Conservation (phyloP, 768 basidiomycete species). For the Russula virescens region DNA sequence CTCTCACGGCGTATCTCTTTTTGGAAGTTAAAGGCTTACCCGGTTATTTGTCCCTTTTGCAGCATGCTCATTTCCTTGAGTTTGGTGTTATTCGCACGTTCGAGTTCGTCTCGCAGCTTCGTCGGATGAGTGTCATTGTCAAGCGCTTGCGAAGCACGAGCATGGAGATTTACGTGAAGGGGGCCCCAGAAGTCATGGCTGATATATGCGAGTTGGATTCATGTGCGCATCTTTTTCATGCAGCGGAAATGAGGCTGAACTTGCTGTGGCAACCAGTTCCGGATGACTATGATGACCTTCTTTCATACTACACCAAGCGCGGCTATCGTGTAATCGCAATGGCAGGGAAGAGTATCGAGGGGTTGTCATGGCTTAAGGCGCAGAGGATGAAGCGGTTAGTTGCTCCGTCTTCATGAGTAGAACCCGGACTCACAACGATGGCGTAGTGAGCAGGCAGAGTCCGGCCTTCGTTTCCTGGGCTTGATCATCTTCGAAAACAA, state of each 20-base stretch:
- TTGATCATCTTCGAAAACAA: slow-evolving; percentile 98
- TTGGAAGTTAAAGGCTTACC: slow-evolving; percentile 9
- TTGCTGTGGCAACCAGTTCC: slow-evolving; percentile 55
- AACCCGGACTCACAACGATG: slow-evolving; percentile 5
- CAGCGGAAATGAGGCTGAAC: neutral
- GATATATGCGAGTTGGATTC: slow-evolving; percentile 91
- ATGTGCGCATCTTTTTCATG: slow-evolving; percentile 49
- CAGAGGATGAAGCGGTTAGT: slow-evolving; percentile 88
- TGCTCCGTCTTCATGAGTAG: neutral
- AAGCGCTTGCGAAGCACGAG: slow-evolving; percentile 88
- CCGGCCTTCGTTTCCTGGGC: slow-evolving; percentile 83
- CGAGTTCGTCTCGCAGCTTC: slow-evolving; percentile 89
- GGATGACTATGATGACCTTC: slow-evolving; percentile 89
- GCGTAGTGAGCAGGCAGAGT: slow-evolving; percentile 90
- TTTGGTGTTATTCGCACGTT: slow-evolving; percentile 94
- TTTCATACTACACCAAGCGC: slow-evolving; percentile 94
- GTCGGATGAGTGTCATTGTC: slow-evolving; percentile 97
- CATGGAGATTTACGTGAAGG: slow-evolving; percentile 99
- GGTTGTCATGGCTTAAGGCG: slow-evolving; percentile 93
- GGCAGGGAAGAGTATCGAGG: slow-evolving; percentile 92
- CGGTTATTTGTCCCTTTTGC: slow-evolving; percentile 7
- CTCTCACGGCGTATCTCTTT: neutral
- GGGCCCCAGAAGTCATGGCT: slow-evolving; percentile 97
- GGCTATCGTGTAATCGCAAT: slow-evolving; percentile 98
- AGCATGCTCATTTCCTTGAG: slow-evolving; percentile 97